Conservation (phyloP, 495 filamentous ascomycete species). For the Penicillium malachiteum region DNA sequence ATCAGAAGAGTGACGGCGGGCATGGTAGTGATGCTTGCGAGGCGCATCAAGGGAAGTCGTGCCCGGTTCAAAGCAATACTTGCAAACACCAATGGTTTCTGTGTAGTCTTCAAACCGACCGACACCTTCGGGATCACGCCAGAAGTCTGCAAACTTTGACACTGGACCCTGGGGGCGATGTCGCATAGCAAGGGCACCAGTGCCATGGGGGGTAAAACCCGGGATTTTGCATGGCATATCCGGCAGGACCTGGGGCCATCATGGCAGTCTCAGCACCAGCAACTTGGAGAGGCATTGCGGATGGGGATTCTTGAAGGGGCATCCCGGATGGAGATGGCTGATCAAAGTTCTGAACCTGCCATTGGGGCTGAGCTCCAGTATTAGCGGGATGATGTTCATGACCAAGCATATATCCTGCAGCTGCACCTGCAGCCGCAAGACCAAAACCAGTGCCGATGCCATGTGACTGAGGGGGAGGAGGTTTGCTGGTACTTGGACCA, state of each 20-base stretch:
- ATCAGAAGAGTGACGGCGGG: constrained; percentile 42
- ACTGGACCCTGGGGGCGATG: constrained; percentile 55
- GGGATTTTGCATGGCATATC: constrained; percentile 35
- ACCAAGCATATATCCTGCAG: constrained; percentile 48
- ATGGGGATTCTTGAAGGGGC: background rate
- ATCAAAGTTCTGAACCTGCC: constrained; percentile 32
- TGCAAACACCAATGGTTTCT: constrained; percentile 68
- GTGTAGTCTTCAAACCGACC: constrained; percentile 72
- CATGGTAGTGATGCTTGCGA: constrained; percentile 59
- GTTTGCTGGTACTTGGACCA: constrained; percentile 15
- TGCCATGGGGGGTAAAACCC: constrained; percentile 22
- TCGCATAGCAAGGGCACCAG: constrained; percentile 41
- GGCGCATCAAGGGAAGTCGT: constrained; percentile 61
- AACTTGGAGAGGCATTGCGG: constrained; percentile 29
- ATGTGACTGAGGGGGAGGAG: constrained; percentile 27
- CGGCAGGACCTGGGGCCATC: constrained; percentile 38
- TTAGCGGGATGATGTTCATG: constrained; percentile 43
- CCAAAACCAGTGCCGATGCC: constrained; percentile 39
- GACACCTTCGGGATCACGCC: constrained; percentile 67
- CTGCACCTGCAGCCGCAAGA: constrained; percentile 46
- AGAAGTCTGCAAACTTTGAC: constrained; percentile 59
- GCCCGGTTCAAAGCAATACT: constrained; percentile 65
- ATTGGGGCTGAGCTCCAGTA: constrained; percentile 29
- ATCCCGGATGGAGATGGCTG: constrained; percentile 17
- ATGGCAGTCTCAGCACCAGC: constrained; percentile 34